phyloP scores from a whole-genome alignment of 345 rosid genomes.

The Punica granatum region DNA sequence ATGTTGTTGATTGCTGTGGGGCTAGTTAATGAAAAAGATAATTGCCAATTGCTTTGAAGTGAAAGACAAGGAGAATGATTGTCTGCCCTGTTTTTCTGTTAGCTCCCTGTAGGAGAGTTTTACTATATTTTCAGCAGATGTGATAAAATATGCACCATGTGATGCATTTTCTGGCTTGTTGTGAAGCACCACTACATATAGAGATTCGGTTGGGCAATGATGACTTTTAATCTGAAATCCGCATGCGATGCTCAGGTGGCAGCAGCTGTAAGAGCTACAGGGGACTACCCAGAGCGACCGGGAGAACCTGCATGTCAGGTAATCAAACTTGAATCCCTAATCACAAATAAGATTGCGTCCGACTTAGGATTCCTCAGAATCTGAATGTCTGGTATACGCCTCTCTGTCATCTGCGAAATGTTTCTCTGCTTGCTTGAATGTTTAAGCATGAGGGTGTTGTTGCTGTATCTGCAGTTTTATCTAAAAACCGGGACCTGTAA shows the following conservation, averaged over 20 bases:
- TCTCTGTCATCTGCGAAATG: not conserved
- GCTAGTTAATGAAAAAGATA: not conserved
- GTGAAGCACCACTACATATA: not conserved
- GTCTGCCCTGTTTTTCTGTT: not conserved
- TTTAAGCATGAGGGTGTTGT: conserved; percentile 1
- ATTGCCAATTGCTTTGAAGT: not conserved
- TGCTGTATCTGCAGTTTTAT: conserved; percentile 52
- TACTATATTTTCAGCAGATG: not conserved
- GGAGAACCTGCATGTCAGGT: conserved; percentile 95
- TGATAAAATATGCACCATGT: not conserved
- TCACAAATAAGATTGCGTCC: not conserved
- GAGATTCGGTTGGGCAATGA: not conserved
- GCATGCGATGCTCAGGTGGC: conserved; percentile 36
- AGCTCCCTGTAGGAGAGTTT: not conserved
- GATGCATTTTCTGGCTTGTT: not conserved
- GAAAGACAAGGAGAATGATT: not conserved
- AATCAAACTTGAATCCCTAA: not conserved
- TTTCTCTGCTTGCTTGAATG: not conserved
- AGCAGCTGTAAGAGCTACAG: conserved; percentile 71
- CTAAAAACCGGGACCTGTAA: conserved; percentile 83
- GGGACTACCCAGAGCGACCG: conserved; percentile 76
- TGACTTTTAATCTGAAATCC: not conserved
- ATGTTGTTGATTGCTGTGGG: not conserved
- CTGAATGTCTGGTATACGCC: not conserved
- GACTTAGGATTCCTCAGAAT: not conserved